A percentile compares a stretch with the other conserved stretches of the same genome.
Evolutionary conservation across 768 basidiomycete species (phyloP).

Genomic region (Rossbeevera mucosa): DNA sequence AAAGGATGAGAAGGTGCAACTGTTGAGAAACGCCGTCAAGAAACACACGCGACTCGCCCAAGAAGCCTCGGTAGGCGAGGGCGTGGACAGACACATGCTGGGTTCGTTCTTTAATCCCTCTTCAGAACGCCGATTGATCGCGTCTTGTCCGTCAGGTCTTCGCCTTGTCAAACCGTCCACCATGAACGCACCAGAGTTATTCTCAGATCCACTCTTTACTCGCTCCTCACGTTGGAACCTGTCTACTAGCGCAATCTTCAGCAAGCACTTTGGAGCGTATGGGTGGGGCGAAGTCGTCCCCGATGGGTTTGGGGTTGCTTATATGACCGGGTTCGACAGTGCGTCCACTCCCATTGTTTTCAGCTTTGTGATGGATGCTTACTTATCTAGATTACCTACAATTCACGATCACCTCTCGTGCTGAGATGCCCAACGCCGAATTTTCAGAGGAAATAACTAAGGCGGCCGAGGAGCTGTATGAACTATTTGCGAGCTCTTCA

Average conservation of each 20-base stretch:
- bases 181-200: conserved; percentile 65
- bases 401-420: conserved; percentile 84
- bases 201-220: conserved; percentile 66
- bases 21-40: conserved; percentile 59
- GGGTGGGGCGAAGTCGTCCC: conserved; percentile 97
- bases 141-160: conserved; percentile 47
- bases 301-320: conserved; percentile 91
- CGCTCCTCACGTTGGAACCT: conserved; percentile 81
- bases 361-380: not conserved
- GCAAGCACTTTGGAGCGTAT: conserved; percentile 78
- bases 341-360: conserved; percentile 15
- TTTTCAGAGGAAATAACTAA: conserved; percentile 66
- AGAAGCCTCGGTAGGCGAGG: conserved; percentile 60
- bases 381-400: conserved; percentile 61
- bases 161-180: conserved; percentile 59
- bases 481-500: conserved; percentile 38
- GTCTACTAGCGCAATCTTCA: conserved; percentile 86
- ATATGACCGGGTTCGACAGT: conserved; percentile 88
- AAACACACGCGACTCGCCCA: conserved; percentile 65
- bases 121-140: not conserved
- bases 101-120: conserved; percentile 41
- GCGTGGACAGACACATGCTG: conserved; percentile 84
- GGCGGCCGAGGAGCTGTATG: conserved; percentile 66
- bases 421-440: conserved; percentile 72
- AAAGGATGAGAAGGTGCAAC: conserved; percentile 40